phyloP scores from a whole-genome alignment of 148 eudicot species.

The Dianthus caryophyllus region DNA sequence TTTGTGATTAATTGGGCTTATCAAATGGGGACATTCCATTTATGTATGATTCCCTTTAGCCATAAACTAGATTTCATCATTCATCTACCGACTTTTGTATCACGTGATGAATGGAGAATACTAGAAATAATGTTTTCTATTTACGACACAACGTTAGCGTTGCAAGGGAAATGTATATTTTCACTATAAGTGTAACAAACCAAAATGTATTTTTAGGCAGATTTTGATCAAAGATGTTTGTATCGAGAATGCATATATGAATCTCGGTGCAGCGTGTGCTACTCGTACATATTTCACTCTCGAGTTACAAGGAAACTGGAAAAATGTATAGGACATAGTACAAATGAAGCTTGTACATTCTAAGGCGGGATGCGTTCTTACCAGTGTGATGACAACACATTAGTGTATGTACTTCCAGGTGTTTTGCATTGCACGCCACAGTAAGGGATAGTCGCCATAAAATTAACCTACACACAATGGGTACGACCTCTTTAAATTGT shows the following conservation, averaged over 20 bases:
- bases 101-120: background rate
- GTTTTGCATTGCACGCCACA: constrained; percentile 19
- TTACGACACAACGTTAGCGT: background rate
- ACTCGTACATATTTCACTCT: background rate
- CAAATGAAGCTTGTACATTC: background rate
- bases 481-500: background rate
- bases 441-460: constrained; percentile 29
- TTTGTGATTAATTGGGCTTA: background rate
- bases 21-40: background rate
- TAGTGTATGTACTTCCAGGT: constrained; percentile 15
- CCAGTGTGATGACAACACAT: constrained; percentile 23
- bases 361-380: constrained; percentile 18
- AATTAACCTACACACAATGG: constrained; percentile 11
- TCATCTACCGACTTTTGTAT: background rate
- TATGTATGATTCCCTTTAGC: background rate
- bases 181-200: background rate
- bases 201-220: background rate
- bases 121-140: background rate
- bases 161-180: background rate
- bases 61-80: background rate
- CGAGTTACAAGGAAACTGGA: background rate
- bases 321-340: background rate
- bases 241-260: background rate
- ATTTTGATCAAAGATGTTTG: background rate
- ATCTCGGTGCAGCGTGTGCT: background rate